phyloP scores from a whole-genome alignment of 371 early-diverging fungal genomes.

The Quaeritorhiza haematococci region DNA sequence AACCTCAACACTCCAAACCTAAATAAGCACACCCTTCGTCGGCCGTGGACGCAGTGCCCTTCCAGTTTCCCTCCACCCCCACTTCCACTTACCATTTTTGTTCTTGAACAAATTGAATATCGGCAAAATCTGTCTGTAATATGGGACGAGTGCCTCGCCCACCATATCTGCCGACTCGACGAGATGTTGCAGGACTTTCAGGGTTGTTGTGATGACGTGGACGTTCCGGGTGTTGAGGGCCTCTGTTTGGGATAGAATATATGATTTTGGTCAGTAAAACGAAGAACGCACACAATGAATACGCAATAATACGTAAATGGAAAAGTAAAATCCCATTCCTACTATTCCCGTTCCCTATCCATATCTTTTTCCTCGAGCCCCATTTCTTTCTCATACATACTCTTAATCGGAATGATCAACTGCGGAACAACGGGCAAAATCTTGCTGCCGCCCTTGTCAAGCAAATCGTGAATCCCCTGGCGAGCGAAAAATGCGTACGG shows the following conservation, averaged over 20 bases:
- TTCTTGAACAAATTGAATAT: slow-evolving; percentile 57
- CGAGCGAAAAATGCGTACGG: slow-evolving; percentile 54
- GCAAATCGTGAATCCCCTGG: slow-evolving; percentile 53
- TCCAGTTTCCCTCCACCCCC: no score
- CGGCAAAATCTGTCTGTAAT: slow-evolving; percentile 55
- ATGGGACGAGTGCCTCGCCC: slow-evolving; percentile 55
- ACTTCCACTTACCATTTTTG: slow-evolving; percentile 46
- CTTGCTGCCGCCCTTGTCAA: slow-evolving; percentile 53
- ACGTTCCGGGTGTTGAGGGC: slow-evolving; percentile 54
- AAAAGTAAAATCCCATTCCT: no score
- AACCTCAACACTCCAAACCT: no score
- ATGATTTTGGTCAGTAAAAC: not conserved
- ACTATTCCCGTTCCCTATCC: no score
- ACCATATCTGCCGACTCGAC: slow-evolving; percentile 58
- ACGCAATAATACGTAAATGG: not conserved
- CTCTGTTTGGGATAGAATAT: slow-evolving; percentile 24
- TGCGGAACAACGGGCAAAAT: slow-evolving; percentile 56
- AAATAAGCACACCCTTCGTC: no score
- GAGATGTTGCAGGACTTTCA: slow-evolving; percentile 53
- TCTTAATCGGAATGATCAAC: slow-evolving; percentile 56
- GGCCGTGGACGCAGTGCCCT: no score
- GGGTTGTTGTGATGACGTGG: slow-evolving; percentile 52
- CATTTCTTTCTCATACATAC: slow-evolving; percentile 16
- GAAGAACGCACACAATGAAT: not conserved
- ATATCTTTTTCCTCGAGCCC: no score